Evolutionary conservation across 805 yeast genomes (phyloP).

Genomic region (Candida alai): DNA sequence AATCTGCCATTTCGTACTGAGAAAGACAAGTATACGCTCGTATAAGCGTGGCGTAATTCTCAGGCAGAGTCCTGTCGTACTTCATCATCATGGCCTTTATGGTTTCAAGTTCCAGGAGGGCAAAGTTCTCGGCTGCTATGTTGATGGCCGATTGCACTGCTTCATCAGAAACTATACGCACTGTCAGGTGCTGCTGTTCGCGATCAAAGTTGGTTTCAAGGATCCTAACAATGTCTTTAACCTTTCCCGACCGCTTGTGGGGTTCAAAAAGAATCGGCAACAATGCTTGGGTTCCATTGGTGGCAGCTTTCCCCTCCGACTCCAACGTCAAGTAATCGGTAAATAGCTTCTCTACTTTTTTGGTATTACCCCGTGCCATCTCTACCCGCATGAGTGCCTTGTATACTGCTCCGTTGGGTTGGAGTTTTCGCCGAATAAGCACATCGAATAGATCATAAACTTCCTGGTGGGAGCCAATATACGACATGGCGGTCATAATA

Average conservation of each 20-base stretch:
- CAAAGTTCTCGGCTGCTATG: conserved; percentile 19
- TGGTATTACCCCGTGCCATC: conserved; percentile 25
- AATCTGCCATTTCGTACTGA: conserved; percentile 32
- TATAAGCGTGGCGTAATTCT: conserved; percentile 24
- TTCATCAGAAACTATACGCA: conserved; percentile 1
- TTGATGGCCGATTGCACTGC: conserved; percentile 17
- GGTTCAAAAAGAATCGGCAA: conserved; percentile 24
- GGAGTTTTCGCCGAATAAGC: conserved; percentile 40
- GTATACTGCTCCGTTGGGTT: not conserved
- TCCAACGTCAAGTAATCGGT: conserved; percentile 22
- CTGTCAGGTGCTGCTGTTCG: conserved; percentile 1
- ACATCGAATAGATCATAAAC: conserved; percentile 50
- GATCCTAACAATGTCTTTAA: conserved; percentile 9
- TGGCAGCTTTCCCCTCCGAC: conserved; percentile 10
- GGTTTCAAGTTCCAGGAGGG: conserved; percentile 17
- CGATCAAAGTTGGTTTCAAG: not conserved
- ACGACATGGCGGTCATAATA: conserved; percentile 58
- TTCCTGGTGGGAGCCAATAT: conserved; percentile 43
- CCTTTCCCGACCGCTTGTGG: conserved; percentile 21
- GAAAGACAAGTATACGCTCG: conserved; percentile 26
- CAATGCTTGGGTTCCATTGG: conserved; percentile 20
- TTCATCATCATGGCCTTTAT: conserved; percentile 17
- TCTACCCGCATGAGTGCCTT: conserved; percentile 22
- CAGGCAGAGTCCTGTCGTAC: conserved; percentile 17
- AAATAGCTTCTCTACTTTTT: conserved; percentile 26